Evolutionary conservation across 805 yeast genomes (phyloP).

Genomic region (Wickerhamomyces mucosus): DNA sequence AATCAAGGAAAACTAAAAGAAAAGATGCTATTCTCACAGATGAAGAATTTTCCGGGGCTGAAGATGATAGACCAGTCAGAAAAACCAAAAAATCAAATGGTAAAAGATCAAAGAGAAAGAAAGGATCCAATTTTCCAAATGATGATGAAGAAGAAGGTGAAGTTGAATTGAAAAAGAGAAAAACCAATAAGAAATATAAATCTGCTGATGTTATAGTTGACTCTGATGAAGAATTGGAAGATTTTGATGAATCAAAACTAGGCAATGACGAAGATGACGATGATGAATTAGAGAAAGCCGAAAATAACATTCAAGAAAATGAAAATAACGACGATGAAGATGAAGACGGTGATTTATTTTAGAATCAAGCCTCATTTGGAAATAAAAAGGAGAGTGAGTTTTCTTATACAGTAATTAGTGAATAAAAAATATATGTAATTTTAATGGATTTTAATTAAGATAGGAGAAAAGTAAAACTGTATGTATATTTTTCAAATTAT

Average conservation of each 20-base stretch:
- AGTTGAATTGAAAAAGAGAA: slow-evolving; percentile 21
- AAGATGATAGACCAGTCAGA: slow-evolving; percentile 6
- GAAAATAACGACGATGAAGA: slow-evolving; percentile 15
- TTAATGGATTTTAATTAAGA: too few species aligned
- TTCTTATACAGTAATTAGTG: too few species aligned
- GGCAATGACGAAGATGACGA: slow-evolving; percentile 7
- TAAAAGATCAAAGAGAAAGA: slow-evolving; percentile 16
- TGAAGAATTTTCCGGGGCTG: slow-evolving; percentile 31
- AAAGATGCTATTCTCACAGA: slow-evolving; percentile 37
- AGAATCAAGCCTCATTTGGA: too few species aligned
- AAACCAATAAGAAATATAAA: slow-evolving; percentile 22
- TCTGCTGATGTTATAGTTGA: slow-evolving; percentile 31
- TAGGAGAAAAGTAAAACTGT: too few species aligned
- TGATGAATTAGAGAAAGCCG: slow-evolving; percentile 11
- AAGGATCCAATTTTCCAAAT: slow-evolving; percentile 23
- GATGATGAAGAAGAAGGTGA: slow-evolving; percentile 17
- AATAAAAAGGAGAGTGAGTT: too few species aligned
- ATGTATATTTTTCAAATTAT: too few species aligned
- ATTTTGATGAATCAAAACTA: slow-evolving; percentile 13
- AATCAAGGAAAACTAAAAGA: slow-evolving; percentile 26
- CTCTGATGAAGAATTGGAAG: slow-evolving; percentile 31
- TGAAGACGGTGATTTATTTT: slow-evolving; percentile 10
- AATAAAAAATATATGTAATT: too few species aligned
- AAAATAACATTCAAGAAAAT: slow-evolving; percentile 13
- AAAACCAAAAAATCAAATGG: slow-evolving; percentile 11